These are phyloP conservation scores for Chaetomium olivaceum DNA, from an alignment of 2,329 filamentous ascomycete species.

Conservation along the genomic window DNA sequence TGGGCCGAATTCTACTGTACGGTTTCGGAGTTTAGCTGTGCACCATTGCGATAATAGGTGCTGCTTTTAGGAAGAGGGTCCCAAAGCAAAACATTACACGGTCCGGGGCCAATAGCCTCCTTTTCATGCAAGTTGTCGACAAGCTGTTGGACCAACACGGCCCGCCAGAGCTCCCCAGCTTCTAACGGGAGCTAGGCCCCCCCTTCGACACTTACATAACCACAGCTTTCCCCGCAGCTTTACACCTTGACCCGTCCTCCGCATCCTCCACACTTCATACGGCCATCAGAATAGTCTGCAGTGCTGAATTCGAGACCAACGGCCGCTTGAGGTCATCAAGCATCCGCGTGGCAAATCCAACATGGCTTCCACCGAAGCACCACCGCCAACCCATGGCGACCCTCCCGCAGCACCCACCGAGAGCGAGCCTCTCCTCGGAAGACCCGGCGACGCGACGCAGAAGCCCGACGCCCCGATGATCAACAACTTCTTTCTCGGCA, in stretches of 20 bases:
- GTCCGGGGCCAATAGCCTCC: neutral
- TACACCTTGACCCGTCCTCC: neutral
- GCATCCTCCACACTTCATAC: neutral
- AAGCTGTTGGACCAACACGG: neutral
- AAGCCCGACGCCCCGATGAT: slow-evolving; percentile 62
- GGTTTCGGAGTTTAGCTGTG: neutral
- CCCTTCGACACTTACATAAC: neutral
- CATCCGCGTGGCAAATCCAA: neutral
- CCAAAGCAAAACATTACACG: neutral
- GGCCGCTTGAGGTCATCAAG: neutral
- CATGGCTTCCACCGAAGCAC: slow-evolving; percentile 22
- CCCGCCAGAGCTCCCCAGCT: neutral
- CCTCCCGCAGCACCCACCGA: slow-evolving; percentile 35
- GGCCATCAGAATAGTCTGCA: neutral
- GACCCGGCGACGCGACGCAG: slow-evolving; percentile 55
- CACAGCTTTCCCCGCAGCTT: slow-evolving; percentile 1
- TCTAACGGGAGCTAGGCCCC: neutral
- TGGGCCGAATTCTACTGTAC: no score
- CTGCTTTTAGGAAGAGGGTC: neutral
- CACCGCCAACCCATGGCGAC: neutral
- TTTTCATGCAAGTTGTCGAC: neutral
- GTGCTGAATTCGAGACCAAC: neutral
- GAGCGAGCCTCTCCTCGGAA: slow-evolving; percentile 48
- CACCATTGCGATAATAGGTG: neutral
- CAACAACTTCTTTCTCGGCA: slow-evolving; percentile 75